These are phyloP conservation scores for Saussurea involucrata DNA, from an alignment of 129 eudicot species.

Conservation along the genomic window DNA sequence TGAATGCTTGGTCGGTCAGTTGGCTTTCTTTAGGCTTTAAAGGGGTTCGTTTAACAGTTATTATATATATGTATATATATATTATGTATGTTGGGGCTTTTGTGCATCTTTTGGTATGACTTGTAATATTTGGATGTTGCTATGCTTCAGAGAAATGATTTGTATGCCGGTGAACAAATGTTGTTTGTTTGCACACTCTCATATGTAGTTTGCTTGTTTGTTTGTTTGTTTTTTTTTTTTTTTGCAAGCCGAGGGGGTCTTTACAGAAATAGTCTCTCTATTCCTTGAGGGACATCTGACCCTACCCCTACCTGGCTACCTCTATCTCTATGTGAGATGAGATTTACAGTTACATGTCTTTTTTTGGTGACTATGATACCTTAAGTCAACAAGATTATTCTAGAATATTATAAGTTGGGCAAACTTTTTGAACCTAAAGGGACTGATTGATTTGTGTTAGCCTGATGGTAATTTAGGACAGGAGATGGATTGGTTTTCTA, in stretches of 20 bases:
- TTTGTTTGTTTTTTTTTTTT: neutral
- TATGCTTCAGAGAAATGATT: neutral
- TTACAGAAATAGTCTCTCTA: too few relatives aligned
- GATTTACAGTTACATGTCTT: too few relatives aligned
- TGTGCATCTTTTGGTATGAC: neutral
- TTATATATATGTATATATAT: neutral
- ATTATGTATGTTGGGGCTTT: neutral
- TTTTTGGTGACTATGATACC: neutral
- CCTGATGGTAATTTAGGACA: too few relatives aligned
- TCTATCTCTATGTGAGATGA: too few relatives aligned
- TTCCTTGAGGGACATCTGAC: too few relatives aligned
- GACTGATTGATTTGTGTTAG: too few relatives aligned
- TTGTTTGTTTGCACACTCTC: neutral
- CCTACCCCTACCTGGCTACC: too few relatives aligned
- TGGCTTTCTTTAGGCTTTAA: neutral
- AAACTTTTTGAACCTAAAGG: too few relatives aligned
- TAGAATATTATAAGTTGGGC: too few relatives aligned
- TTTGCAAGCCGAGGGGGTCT: too few relatives aligned
- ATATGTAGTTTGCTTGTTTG: neutral
- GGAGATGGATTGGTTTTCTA: too few relatives aligned
- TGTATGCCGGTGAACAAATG: neutral
- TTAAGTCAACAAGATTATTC: neutral
- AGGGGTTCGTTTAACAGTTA: neutral
- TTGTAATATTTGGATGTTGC: neutral
- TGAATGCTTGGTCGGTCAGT: slow-evolving; percentile 5